Conservation (phyloP, 495 filamentous ascomycete genomes). For the Bryoglossum gracile region DNA sequence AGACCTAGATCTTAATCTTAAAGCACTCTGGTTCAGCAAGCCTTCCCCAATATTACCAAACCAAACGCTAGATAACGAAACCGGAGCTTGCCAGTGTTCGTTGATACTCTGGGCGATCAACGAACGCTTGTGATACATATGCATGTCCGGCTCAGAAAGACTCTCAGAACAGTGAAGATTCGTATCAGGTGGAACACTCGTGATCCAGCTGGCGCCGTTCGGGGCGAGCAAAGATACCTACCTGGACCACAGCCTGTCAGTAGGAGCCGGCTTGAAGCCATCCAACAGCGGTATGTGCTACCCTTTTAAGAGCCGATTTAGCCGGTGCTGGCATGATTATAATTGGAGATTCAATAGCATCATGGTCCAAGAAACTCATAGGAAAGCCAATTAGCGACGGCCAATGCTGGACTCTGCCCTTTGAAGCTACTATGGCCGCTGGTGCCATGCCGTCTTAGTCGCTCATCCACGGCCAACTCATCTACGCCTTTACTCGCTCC, state of each 20-base stretch:
- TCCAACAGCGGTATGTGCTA: conserved; percentile 12
- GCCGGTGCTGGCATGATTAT: conserved; percentile 3
- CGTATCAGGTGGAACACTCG: conserved; percentile 34
- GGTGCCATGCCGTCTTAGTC: conserved; percentile 30
- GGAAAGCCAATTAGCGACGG: conserved; percentile 35
- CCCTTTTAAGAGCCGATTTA: background rate
- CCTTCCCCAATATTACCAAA: conserved; percentile 27
- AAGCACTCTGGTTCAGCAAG: conserved; percentile 32
- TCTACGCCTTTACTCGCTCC: conserved; percentile 27
- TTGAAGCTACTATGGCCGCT: conserved; percentile 28
- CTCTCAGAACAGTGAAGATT: conserved; percentile 31
- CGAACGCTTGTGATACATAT: conserved; percentile 29
- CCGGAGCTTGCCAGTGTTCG: too few relatives aligned
- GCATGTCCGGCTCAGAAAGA: conserved; percentile 28
- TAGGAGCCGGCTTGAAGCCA: conserved; percentile 14
- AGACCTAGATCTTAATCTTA: conserved; percentile 33
- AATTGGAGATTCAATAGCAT: conserved; percentile 25
- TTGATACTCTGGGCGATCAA: conserved; percentile 24
- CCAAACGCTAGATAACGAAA: conserved; percentile 20
- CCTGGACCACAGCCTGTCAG: conserved; percentile 28
- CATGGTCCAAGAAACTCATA: conserved; percentile 28
- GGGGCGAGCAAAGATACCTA: conserved; percentile 32
- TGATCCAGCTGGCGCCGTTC: conserved; percentile 30
- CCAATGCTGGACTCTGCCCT: conserved; percentile 38
- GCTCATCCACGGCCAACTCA: conserved; percentile 27